Evolutionary conservation across 2,329 filamentous ascomycete species (phyloP).

Genomic region (Beauveria rudraprayagi): DNA sequence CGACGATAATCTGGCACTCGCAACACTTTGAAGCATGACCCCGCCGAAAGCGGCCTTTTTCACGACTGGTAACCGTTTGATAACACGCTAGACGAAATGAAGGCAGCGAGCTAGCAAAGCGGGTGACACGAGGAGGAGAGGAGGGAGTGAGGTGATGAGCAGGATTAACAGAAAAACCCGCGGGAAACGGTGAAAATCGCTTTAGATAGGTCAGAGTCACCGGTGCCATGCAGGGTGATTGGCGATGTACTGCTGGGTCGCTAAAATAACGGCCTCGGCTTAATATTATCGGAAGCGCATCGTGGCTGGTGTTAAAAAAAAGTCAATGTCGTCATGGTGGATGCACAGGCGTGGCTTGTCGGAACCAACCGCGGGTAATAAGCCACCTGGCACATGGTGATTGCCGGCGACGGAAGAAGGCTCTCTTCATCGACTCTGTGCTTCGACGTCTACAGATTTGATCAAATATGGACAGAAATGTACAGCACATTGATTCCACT

Average conservation of each 20-base stretch:
- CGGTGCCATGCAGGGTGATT: background rate
- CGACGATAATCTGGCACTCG: background rate
- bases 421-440: no score
- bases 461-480: no score
- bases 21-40: background rate
- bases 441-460: no score
- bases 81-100: background rate
- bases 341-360: background rate
- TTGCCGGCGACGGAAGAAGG: no score
- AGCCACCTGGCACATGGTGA: background rate
- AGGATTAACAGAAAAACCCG: no score
- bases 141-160: no score
- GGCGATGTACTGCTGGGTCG: background rate
- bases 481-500: no score
- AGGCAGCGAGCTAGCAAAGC: background rate
- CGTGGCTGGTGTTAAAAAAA: background rate
- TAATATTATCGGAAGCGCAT: background rate
- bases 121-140: background rate
- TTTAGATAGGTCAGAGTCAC: no score
- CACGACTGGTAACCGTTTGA: background rate
- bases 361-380: slow-evolving; percentile 2
- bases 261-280: no score
- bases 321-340: slow-evolving; percentile 10
- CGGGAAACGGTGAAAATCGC: background rate
- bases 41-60: background rate